phyloP scores from a whole-genome alignment of 139 green algal species.

The Coelastrella sp. region DNA sequence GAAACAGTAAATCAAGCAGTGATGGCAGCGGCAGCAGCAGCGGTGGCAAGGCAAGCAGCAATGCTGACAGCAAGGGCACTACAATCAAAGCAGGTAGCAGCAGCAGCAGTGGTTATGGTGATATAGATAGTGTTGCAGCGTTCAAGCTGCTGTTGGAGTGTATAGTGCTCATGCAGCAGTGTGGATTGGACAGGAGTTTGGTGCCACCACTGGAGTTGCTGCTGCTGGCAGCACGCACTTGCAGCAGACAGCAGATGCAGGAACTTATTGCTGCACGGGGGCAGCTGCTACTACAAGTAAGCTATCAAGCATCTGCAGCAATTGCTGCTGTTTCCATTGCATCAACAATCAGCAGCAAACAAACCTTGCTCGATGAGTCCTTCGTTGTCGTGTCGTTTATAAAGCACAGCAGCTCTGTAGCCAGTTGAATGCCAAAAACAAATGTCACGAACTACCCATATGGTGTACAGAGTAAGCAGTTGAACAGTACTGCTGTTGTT shows the following conservation, averaged over 20 bases:
- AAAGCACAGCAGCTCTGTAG: no score
- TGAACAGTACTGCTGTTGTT: no score
- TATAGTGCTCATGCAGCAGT: slow-evolving; percentile 12
- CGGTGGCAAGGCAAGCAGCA: neutral
- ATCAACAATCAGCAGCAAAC: no score
- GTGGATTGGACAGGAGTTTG: neutral
- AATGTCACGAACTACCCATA: no score
- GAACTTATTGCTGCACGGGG: neutral
- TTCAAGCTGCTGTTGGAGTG: slow-evolving; percentile 39
- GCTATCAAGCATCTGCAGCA: no score
- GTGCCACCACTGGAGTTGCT: slow-evolving; percentile 21
- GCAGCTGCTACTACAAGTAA: slow-evolving; percentile 15
- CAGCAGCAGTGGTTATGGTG: neutral
- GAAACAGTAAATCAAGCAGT: no score
- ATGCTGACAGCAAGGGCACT: neutral
- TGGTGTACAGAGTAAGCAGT: no score
- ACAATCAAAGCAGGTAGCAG: no score
- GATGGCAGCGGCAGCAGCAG: neutral
- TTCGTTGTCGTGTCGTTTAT: no score
- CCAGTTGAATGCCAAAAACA: no score
- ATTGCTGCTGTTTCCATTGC: neutral
- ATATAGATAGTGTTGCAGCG: neutral
- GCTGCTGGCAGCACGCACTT: neutral
- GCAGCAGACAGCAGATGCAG: slow-evolving; percentile 31
- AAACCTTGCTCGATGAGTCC: no score